Base-by-base conservation (phyloP, 176 grass and related monocot genomes). In the Triticum urartu region DNA sequence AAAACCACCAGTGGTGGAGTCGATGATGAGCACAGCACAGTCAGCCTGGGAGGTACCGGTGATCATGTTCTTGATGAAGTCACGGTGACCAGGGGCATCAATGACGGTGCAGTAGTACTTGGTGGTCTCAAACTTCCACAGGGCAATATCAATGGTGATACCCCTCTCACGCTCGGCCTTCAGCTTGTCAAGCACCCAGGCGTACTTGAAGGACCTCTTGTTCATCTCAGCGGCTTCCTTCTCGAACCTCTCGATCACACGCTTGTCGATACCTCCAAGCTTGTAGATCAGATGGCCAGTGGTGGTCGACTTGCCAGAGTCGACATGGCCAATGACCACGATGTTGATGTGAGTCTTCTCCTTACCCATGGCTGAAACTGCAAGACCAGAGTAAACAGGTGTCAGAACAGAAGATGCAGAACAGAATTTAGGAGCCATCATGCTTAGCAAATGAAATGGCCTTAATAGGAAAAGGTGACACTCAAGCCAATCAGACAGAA, bases 161-260 rank as follows among this genome's bases (percentile, higher is more conserved):
- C 74, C 74, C 17, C 74, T 58, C 74, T 77, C 48, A 12, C 74
- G 48, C 48, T 77, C 74, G 3, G 74, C 48, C 48, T 77, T 77
- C 15, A 77, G 74, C 28, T 77, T 77, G 74, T 77, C 74, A 58
- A 77, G 48, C 26, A 77, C 74, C 74, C 74, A 77, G 8, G 74
- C 74, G 9, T 77, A 77, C 74, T 77, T 77, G 74, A 77, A 77
- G 0, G 73, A 77, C 43, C 73, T 14, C 71, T 74, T 74, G 71
- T 74, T 74, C 71, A 74, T 74, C 40, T 74, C 71, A 74, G 71
- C 71, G 0, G 71, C 71, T 74, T 74, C 71, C 40, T 74, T 74
- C 71, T 74, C 71, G 0, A 74, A 74, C 71, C 73, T 77, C 73
- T 77, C 73, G 17, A 77, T 77, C 4, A 77, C 74, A 77, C 74